Base-by-base conservation (phyloP, 2,329 filamentous ascomycete species). In the Saccharata proteae region DNA sequence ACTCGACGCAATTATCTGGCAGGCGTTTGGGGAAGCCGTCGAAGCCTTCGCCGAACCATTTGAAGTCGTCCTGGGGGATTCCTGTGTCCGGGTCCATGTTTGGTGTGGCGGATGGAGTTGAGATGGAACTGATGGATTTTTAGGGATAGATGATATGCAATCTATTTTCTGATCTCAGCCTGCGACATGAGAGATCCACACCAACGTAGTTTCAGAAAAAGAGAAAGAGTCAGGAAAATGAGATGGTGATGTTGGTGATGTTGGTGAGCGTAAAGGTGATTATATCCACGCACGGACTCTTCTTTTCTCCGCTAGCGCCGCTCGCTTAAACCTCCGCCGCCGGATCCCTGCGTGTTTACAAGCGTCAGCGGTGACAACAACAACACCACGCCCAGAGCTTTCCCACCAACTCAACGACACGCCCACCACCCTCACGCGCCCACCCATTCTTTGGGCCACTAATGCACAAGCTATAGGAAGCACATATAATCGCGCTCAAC, bases 1-100 rank as follows among this genome's bases (percentile, higher is more conserved):
- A 94, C 52, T 92, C 82, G 32, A 93, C 75, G 39, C 75, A 81
- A 53, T 93, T 85, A 29, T 94, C 85, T 0, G 83, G 74, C 1
- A 92, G 63, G 36, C 66, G 61, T 49, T 73, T 78, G 1, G 76
- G 74, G 39, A 80, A 75, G 21, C 70, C 69, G 40, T 64, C 67
- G 38, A 78, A 78, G 3, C 70, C 74, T 42, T 76, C 73, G 30
- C 69, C 70, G 37, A 79, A 76, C 63, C 71, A 77, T 38, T 73
- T 73, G 37, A 77, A 59, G 41, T 72, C 71, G 43, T 78, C 69
- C 46, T 39, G 48, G 20, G 38, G 50, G 36, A 14, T 8, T 7
- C 18, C 24, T 13, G 18, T 30, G 27, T 26, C 26, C 27, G 25
- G 24, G n/a, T 35, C 18, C 4, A 5, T 17, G 15, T 29, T 17